phyloP scores from a whole-genome alignment of 1,139 yeast genomes.

The Blastobotrys buckinghamii region DNA sequence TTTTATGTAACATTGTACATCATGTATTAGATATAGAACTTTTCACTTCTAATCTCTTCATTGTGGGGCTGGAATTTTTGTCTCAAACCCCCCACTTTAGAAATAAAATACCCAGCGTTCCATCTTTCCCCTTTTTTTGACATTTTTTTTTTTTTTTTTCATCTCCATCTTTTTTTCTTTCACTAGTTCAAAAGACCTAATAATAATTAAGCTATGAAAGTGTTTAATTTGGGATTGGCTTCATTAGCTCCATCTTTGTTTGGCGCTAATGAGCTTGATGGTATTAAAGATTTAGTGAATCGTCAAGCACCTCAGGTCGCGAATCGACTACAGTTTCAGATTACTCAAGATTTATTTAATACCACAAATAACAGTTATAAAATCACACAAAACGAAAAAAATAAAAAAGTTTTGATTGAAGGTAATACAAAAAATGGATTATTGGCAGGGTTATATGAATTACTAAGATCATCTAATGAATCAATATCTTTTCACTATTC shows the following conservation, averaged over 20 bases:
- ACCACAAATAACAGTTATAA: not conserved
- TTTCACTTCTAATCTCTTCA: too few species aligned
- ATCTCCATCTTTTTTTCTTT: not conserved
- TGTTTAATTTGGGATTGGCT: not conserved
- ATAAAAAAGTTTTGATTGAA: constrained; percentile 7
- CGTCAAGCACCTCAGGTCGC: constrained; percentile 7
- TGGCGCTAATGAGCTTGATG: not conserved
- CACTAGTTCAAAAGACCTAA: not conserved
- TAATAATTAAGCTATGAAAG: too few species aligned
- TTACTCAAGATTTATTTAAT: not conserved
- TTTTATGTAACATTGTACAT: too few species aligned
- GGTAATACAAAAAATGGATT: constrained; percentile 17
- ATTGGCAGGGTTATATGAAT: constrained; percentile 15
- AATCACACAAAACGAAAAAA: constrained; percentile 1
- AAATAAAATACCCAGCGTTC: too few species aligned
- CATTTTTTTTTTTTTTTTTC: not conserved
- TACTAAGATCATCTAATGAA: constrained; percentile 11
- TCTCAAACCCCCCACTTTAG: too few species aligned
- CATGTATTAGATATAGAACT: too few species aligned
- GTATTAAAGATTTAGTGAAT: constrained; percentile 2
- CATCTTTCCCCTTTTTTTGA: not conserved
- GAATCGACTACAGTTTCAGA: constrained; percentile 4
- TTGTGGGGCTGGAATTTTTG: too few species aligned
- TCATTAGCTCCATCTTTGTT: not conserved
- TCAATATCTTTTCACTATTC: constrained; percentile 18